Conservation (phyloP, 768 basidiomycete genomes). For the Suillus clintonianus region DNA sequence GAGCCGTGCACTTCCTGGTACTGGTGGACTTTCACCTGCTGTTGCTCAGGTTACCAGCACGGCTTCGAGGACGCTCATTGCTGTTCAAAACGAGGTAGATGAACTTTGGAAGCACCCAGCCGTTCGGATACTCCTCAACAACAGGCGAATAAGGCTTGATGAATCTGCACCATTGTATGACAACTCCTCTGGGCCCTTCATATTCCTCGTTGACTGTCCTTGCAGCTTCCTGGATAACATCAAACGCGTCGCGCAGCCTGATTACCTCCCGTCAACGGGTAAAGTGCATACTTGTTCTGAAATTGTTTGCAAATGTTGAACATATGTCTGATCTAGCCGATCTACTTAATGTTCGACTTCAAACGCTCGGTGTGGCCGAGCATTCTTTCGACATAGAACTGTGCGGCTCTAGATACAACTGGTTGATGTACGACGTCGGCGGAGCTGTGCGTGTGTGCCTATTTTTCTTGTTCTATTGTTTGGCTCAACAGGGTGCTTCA, state of each 20-base stretch:
- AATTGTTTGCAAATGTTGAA: conserved; percentile 3
- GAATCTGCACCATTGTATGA: conserved; percentile 78
- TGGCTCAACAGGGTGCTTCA: conserved; percentile 4
- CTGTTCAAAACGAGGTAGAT: conserved; percentile 52
- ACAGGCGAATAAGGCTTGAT: conserved; percentile 65
- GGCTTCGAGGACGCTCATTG: conserved; percentile 56
- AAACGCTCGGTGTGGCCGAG: conserved; percentile 79
- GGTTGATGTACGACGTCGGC: conserved; percentile 84
- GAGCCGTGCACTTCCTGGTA: conserved; percentile 40
- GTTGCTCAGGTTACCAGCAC: conserved; percentile 49
- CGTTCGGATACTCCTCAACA: conserved; percentile 56
- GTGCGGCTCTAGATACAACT: conserved; percentile 64
- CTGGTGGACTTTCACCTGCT: conserved; percentile 28
- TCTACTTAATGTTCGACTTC: conserved; percentile 76
- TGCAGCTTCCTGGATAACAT: conserved; percentile 69
- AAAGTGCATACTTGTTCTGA: conserved; percentile 11
- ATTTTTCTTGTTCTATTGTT: conserved; percentile 9
- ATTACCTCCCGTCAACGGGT: conserved; percentile 76
- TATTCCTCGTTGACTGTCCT: conserved; percentile 5
- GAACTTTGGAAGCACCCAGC: conserved; percentile 72
- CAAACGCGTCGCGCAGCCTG: conserved; percentile 63
- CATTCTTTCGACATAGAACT: conserved; percentile 71
- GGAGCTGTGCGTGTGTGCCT: conserved; percentile 60
- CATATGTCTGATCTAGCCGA: conserved; percentile 50
- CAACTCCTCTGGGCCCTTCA: not conserved